These are phyloP conservation scores for Backusella parvicylindrica DNA, from an alignment of 192 early-diverging fungal genomes.

Conservation along the genomic window DNA sequence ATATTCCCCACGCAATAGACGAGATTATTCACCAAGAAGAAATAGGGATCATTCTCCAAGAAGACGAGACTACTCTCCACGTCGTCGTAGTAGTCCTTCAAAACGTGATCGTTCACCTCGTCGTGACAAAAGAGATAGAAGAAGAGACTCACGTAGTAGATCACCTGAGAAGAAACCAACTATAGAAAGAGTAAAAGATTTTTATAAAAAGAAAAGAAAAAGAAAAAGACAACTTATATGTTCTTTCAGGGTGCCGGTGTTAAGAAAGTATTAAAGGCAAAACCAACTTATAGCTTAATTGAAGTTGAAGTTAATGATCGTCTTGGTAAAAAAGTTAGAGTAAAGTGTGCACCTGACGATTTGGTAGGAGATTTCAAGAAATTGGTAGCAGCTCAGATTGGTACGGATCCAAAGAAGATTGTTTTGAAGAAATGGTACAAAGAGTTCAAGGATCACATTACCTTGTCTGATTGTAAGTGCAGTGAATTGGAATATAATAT, in stretches of 20 bases:
- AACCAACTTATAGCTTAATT: conserved; percentile 42
- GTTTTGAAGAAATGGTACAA: conserved; percentile 89
- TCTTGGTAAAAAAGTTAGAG: conserved; percentile 85
- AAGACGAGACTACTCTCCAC: conserved; percentile 1
- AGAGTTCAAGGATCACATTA: conserved; percentile 85
- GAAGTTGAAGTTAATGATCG: conserved; percentile 83
- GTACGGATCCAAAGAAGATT: conserved; percentile 86
- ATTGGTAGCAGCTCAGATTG: conserved; percentile 83
- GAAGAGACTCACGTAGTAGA: neutral
- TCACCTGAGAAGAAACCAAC: neutral
- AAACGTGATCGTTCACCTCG: conserved; percentile 11
- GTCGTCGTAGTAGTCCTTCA: neutral
- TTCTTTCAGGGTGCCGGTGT: neutral
- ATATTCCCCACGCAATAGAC: neutral
- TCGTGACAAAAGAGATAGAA: neutral
- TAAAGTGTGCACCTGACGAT: conserved; percentile 76
- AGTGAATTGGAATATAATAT: neutral
- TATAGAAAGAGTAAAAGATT: conserved; percentile 4
- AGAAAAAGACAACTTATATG: neutral
- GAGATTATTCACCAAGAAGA: neutral
- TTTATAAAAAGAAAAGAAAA: neutral
- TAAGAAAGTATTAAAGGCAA: neutral
- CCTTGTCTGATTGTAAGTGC: conserved; percentile 77
- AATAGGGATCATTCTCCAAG: neutral
- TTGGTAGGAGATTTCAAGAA: conserved; percentile 84